These are phyloP conservation scores for Leccinum disarticulatum DNA, from an alignment of 768 basidiomycete species.

Conservation along the genomic window DNA sequence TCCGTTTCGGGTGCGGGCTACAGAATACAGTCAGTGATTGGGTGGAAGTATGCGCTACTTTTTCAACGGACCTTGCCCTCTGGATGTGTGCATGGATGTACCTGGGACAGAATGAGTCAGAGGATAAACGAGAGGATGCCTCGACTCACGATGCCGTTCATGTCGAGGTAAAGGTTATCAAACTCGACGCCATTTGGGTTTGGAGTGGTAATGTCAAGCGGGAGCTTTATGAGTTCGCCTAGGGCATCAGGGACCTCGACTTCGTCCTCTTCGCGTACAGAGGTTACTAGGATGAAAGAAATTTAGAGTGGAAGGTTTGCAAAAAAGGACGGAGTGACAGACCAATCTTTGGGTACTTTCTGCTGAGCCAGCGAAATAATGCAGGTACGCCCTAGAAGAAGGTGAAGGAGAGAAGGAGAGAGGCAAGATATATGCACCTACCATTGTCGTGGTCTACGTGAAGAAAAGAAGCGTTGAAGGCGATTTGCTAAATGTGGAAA, in stretches of 20 bases:
- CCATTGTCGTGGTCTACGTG: constrained; percentile 20
- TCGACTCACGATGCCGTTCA: constrained; percentile 91
- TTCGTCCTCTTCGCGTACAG: constrained; percentile 86
- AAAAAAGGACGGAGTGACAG: constrained; percentile 25
- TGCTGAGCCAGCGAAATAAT: constrained; percentile 96
- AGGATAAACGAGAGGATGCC: background rate
- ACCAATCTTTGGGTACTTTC: constrained; percentile 98
- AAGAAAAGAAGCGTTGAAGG: background rate
- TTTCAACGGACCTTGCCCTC: constrained; percentile 76
- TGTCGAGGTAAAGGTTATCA: constrained; percentile 96
- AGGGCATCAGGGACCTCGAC: constrained; percentile 62
- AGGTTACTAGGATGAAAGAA: constrained; percentile 47
- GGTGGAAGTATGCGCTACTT: background rate
- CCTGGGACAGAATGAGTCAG: constrained; percentile 41
- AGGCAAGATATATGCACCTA: background rate
- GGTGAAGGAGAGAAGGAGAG: constrained; percentile 1
- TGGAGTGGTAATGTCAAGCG: constrained; percentile 71
- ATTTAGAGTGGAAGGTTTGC: background rate
- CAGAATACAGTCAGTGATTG: background rate
- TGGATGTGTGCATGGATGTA: constrained; percentile 99
- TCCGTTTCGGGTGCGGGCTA: constrained; percentile 96
- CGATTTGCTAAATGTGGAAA: constrained; percentile 11
- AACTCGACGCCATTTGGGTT: constrained; percentile 98
- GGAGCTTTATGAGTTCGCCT: constrained; percentile 67
- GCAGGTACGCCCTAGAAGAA: constrained; percentile 87